These are phyloP conservation scores for Euclidium syriacum DNA, from an alignment of 345 rosid species.

Conservation along the genomic window DNA sequence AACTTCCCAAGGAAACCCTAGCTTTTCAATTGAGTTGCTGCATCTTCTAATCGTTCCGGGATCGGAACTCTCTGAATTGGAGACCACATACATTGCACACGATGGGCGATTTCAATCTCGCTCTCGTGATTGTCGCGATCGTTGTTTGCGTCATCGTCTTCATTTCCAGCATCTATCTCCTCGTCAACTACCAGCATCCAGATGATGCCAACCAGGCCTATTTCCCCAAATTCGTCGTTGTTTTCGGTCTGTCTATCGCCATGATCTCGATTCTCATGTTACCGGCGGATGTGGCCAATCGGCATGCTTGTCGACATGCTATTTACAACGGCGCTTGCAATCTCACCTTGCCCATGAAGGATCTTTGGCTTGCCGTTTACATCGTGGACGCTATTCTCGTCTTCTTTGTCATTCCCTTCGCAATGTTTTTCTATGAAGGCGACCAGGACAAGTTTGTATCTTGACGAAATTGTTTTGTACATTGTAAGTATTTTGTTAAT, in stretches of 20 bases:
- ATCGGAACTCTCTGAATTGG: slow-evolving; percentile 22
- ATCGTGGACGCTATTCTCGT: slow-evolving; percentile 85
- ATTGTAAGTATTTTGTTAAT: neutral
- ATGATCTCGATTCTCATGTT: slow-evolving; percentile 92
- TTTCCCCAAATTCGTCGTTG: slow-evolving; percentile 95
- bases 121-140: slow-evolving; percentile 92
- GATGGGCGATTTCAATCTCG: slow-evolving; percentile 99
- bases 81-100: slow-evolving; percentile 4
- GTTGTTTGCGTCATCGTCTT: slow-evolving; percentile 84
- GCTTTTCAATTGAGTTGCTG: neutral
- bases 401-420: slow-evolving; percentile 92
- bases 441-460: slow-evolving; percentile 93
- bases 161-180: slow-evolving; percentile 87
- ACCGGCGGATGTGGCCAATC: slow-evolving; percentile 98
- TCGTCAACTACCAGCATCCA: slow-evolving; percentile 97
- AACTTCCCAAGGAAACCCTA: slow-evolving; percentile 18
- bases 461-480: slow-evolving; percentile 7
- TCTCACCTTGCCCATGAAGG: slow-evolving; percentile 97
- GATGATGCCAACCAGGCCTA: slow-evolving; percentile 98
- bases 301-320: slow-evolving; percentile 93
- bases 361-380: slow-evolving; percentile 90
- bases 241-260: slow-evolving; percentile 81
- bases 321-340: slow-evolving; percentile 93
- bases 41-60: slow-evolving; percentile 18
- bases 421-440: slow-evolving; percentile 99